Conservation (phyloP, 1,284 basidiomycete species). For the Coniferiporia weirii region DNA sequence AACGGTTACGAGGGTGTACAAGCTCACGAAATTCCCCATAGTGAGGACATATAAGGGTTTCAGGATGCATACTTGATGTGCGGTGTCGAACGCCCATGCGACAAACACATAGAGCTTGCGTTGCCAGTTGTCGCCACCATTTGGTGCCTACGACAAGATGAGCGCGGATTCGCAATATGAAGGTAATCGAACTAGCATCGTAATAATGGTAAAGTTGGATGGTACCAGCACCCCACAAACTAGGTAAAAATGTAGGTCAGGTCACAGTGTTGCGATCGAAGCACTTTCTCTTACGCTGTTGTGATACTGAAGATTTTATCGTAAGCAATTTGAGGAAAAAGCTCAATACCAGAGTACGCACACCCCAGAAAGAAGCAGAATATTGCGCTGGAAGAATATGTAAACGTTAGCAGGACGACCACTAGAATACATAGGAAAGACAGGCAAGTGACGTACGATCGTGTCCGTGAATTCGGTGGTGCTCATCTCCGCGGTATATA, state of each 20-base stretch:
- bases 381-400: too few relatives aligned
- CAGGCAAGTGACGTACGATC: too few relatives aligned
- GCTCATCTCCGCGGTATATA: too few relatives aligned
- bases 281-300: too few relatives aligned
- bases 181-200: not conserved
- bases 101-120: not conserved
- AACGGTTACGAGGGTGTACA: not conserved
- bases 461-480: too few relatives aligned
- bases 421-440: too few relatives aligned
- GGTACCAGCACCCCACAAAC: constrained; percentile 6
- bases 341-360: too few relatives aligned
- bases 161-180: not conserved
- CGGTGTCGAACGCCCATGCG: constrained; percentile 10
- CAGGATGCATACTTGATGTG: constrained; percentile 6
- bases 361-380: too few relatives aligned
- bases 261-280: too few relatives aligned
- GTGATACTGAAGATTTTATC: too few relatives aligned
- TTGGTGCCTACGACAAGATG: not conserved
- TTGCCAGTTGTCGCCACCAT: not conserved
- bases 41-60: constrained; percentile 4
- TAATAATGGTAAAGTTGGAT: constrained; percentile 14
- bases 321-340: too few relatives aligned
- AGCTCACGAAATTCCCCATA: constrained; percentile 1
- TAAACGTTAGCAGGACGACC: too few relatives aligned
- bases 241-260: not conserved